A percentile compares a stretch with the other conserved stretches of the same genome.
Conservation (phyloP, 164 flowering plant species). For the Dillenia turbinata region DNA sequence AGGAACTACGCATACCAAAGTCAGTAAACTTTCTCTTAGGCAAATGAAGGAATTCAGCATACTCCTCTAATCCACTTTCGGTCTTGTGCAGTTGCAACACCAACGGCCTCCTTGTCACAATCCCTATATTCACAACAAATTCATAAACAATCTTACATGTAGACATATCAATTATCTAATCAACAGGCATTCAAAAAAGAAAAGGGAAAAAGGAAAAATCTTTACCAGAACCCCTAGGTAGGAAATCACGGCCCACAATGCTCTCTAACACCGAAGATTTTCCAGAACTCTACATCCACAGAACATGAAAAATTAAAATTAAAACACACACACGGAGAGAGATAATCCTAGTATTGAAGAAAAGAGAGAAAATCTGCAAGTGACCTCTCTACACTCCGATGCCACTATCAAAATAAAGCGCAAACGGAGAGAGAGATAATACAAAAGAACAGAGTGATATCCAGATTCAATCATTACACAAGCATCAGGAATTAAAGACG, state of each 20-base stretch:
- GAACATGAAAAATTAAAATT: neutral
- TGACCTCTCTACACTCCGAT: no score
- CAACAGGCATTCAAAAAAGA: neutral
- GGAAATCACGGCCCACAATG: constrained; percentile 82
- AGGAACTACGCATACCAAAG: constrained; percentile 37
- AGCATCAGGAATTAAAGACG: no score
- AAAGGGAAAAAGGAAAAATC: constrained; percentile 1
- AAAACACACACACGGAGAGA: no score
- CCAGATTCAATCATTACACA: no score
- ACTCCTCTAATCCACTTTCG: constrained; percentile 55
- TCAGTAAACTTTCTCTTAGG: constrained; percentile 53
- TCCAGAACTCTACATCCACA: constrained; percentile 63
- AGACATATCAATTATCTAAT: neutral
- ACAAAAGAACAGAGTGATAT: neutral
- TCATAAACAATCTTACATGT: neutral
- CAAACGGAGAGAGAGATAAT: no score
- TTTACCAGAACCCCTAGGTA: constrained; percentile 82
- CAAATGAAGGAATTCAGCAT: constrained; percentile 74
- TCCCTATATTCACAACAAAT: constrained; percentile 33
- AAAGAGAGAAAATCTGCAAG: no score
- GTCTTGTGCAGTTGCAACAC: constrained; percentile 76
- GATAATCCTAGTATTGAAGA: no score
- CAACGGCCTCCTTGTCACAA: constrained; percentile 82
- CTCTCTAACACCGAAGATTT: constrained; percentile 87
- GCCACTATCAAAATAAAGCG: no score